Conservation (phyloP, 768 basidiomycete genomes). For the Amanita inopinata region DNA sequence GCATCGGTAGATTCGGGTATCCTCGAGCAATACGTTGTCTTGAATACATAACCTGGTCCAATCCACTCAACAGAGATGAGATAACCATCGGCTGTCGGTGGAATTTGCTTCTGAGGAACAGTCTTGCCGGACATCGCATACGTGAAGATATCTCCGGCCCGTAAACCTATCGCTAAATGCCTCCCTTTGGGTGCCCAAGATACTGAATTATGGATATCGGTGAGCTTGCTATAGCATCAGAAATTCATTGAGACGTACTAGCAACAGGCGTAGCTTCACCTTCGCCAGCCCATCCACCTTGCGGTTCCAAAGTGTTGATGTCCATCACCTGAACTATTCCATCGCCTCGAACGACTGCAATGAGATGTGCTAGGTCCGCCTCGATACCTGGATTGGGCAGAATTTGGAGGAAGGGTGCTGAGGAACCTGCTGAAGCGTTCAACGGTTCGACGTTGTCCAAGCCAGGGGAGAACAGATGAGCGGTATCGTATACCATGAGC, state of each 20-base stretch:
- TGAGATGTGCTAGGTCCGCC: constrained; percentile 38
- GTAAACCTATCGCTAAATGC: constrained; percentile 68
- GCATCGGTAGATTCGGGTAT: constrained; percentile 29
- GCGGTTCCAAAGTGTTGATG: constrained; percentile 43
- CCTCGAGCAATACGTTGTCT: constrained; percentile 38
- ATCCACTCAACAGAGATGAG: constrained; percentile 59
- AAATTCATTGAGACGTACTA: constrained; percentile 30
- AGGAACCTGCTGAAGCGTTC: constrained; percentile 36
- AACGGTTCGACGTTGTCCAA: constrained; percentile 34
- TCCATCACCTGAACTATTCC: constrained; percentile 44
- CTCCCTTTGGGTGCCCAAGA: constrained; percentile 86
- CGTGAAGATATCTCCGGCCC: constrained; percentile 60
- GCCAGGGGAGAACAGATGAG: constrained; percentile 37
- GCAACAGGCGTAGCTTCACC: constrained; percentile 44
- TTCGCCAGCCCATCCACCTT: constrained; percentile 46
- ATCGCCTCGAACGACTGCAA: constrained; percentile 45
- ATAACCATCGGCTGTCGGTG: constrained; percentile 39
- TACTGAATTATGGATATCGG: constrained; percentile 30
- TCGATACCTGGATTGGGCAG: constrained; percentile 55
- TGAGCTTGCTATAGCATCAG: constrained; percentile 3
- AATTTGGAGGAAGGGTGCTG: constrained; percentile 42
- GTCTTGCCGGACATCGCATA: constrained; percentile 49
- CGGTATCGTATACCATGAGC: constrained; percentile 50
- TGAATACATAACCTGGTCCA: constrained; percentile 56
- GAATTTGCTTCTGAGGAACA: constrained; percentile 49